Conservation (phyloP, 2,329 filamentous ascomycete species). For the Xylaria sp. region DNA sequence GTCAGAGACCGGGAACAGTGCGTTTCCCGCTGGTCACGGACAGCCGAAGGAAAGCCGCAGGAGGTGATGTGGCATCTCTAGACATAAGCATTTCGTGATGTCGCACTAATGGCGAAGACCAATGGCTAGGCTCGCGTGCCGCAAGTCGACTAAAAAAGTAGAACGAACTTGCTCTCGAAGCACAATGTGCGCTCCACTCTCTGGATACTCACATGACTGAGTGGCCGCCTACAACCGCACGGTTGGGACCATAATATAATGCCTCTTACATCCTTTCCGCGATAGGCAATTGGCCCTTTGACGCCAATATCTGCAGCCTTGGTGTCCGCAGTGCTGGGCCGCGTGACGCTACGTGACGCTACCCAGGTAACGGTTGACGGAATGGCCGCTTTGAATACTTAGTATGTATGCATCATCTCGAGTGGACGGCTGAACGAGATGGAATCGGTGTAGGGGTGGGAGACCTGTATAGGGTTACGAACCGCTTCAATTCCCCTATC, state of each 20-base stretch:
- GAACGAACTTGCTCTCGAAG: background rate
- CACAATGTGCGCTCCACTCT: conserved; percentile 18
- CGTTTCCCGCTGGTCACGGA: background rate
- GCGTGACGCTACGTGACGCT: conserved; percentile 34
- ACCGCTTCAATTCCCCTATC: background rate
- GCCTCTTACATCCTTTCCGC: conserved; percentile 15
- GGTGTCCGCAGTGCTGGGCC: conserved; percentile 13
- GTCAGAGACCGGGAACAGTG: background rate
- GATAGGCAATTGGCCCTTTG: conserved; percentile 26
- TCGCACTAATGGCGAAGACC: conserved; percentile 4
- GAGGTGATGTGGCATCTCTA: conserved; percentile 8
- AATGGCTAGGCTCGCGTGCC: background rate
- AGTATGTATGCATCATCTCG: conserved; percentile 7
- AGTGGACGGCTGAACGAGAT: conserved; percentile 2
- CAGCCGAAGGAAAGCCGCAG: conserved; percentile 13
- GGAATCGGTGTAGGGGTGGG: background rate
- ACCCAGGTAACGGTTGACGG: background rate
- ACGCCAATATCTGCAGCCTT: conserved; percentile 18
- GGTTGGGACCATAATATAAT: conserved; percentile 8
- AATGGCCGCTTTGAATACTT: conserved; percentile 20
- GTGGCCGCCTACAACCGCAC: conserved; percentile 39
- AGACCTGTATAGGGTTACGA: background rate
- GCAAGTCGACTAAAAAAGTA: conserved; percentile 5
- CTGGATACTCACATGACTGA: conserved; percentile 34
- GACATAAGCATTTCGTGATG: background rate